Base-by-base conservation (phyloP, 257 asterid genomes). In the Haberlea rhodopensis region DNA sequence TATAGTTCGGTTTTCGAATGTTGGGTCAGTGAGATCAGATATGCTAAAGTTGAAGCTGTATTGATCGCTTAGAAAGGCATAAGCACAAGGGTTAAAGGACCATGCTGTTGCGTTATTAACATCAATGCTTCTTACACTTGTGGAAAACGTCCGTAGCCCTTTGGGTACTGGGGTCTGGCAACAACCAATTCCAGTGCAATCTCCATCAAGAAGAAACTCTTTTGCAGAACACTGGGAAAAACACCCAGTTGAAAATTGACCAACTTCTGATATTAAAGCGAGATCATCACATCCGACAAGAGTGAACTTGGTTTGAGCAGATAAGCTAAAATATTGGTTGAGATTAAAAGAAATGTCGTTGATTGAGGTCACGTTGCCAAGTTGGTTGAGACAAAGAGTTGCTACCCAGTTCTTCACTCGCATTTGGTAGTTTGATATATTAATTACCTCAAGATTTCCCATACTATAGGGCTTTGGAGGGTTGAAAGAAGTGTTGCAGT, bases 101-200 rank as follows among this genome's bases (percentile, higher is more conserved):
- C 71, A 68, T 6, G 68, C 70, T 16, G 0, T 1, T 6, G 31
- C 69, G 46, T 74, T 76, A 2, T 68, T 71, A 0, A n/a, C n/a
- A n/a, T 2, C 3, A 40, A 62, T 1, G 11, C 51, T 65, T 0
- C 0, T 5, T 4, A 69, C 6, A 5, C 8, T 0, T 6, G 76
- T 23, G 8, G 1, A 0, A 45, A 68, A 69, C 1, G 9, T 29
- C 66, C 69, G 73, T 13, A 77, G 21, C 0, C 86, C 81, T 43
- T 70, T 69, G 0, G 85, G 82, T 31, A 80, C 74, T 15, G 70
- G 5, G 1, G 64, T 57, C 57, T 80, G 82, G 25, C 85, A 80
- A 26, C 85, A 80, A 20, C 82, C 85, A 25, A 66, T 53, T 6
- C 85, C 85, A 27, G 71, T 48, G 54, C 85, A 80, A 10, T 52